Conservation (phyloP, 1,284 basidiomycete species). For the Leccinum holopus region DNA sequence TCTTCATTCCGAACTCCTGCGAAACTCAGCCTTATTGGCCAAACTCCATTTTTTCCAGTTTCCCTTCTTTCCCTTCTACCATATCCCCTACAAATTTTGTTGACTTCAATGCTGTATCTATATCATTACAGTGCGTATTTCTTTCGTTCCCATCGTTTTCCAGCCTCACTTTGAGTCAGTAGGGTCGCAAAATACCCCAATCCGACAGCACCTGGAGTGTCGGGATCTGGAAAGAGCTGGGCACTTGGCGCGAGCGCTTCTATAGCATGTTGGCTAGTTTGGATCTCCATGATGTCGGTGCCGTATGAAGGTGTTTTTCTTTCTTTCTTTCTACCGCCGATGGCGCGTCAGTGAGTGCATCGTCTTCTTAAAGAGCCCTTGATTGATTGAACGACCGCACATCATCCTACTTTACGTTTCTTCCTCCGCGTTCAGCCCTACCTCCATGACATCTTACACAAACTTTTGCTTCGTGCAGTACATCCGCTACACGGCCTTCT, state of each 20-base stretch:
- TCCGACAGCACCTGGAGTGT: constrained; percentile 60
- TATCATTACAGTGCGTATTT: constrained; percentile 67
- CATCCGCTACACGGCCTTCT: constrained; percentile 67
- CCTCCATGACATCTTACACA: constrained; percentile 72
- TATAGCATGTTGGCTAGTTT: constrained; percentile 72
- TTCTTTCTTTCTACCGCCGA: constrained; percentile 63
- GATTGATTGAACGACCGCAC: constrained; percentile 55
- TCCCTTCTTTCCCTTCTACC: constrained; percentile 65
- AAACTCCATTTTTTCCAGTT: constrained; percentile 43
- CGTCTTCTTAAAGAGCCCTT: constrained; percentile 3
- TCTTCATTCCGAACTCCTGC: too few relatives aligned
- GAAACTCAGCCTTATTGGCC: too few relatives aligned
- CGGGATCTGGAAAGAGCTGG: constrained; percentile 73
- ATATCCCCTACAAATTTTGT: constrained; percentile 78
- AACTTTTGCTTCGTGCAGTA: constrained; percentile 82
- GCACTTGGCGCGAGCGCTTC: constrained; percentile 75
- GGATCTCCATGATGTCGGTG: constrained; percentile 67
- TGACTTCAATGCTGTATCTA: constrained; percentile 79
- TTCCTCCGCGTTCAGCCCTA: constrained; percentile 69
- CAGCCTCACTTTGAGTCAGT: constrained; percentile 13
- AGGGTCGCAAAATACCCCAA: constrained; percentile 71
- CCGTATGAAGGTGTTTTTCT: constrained; percentile 41
- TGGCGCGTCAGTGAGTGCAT: constrained; percentile 78
- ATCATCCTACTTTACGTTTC: constrained; percentile 83
- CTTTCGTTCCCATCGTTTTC: constrained; percentile 12